Base-by-base conservation (phyloP, 352 stramenopile genomes). In the Phytophthora nicotianae region DNA sequence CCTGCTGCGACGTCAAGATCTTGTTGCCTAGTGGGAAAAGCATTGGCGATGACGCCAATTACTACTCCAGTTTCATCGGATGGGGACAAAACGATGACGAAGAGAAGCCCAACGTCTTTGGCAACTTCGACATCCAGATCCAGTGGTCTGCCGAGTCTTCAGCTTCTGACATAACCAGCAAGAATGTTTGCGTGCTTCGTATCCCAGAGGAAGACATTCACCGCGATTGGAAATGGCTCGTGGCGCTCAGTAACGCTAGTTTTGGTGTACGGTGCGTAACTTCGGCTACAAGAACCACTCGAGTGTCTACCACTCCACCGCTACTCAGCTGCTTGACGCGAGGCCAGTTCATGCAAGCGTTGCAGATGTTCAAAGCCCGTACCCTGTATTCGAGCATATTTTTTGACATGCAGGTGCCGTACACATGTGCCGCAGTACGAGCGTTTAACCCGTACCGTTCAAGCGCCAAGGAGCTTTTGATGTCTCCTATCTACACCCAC, bases 331-430 rank as follows among this genome's bases (percentile, higher is more conserved):
- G 83, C 49, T 70, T 95, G 42, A 74, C 72, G 16, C 70, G 74
- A 38, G 86, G 86, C 0, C 78, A 87, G 58, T 95, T 95, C 59
- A 78, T 93, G 49, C 80, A 89, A 37, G 86, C 83, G 37, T 67
- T 93, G 40, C 71, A 81, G 35, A 56, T 87, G 54, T 95, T 95
- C 59, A 77, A 81, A 63, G 74, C 54, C 6, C 78, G 86, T 2
- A 79, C 82, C 7, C 40, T 93, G 58, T 95, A 95, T 62, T 75
- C 82, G 9, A 95, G 82, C 32, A 74, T 95, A 19, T 95, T 92
- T 62, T 89, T 86, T 45, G 86, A 95, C 51, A 58, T 93, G 40
- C 80, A 91, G 41, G 86, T 92, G 26, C 82, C 86, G n/a, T 95
- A 90, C 69, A 86, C 83, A 27, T 88, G 80, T 45, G 84, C 76